These are phyloP conservation scores for Cercospora nicotianae DNA, from an alignment of 2,329 filamentous ascomycete genomes.

Conservation along the genomic window DNA sequence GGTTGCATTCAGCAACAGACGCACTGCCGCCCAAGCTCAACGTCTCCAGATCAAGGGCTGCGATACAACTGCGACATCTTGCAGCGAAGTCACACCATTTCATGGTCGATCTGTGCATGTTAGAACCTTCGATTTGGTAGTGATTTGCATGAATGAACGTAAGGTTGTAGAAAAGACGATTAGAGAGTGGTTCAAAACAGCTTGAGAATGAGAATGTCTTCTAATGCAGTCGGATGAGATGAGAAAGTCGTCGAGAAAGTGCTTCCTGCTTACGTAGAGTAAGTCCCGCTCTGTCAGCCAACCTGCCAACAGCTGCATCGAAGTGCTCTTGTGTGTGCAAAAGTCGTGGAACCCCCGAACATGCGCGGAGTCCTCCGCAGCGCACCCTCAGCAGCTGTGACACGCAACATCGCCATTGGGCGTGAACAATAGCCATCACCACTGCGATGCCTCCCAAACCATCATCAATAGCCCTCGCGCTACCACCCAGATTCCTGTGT, in stretches of 20 bases:
- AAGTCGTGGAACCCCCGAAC: conserved; percentile 6
- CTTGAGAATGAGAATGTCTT: neutral
- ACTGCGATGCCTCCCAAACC: conserved; percentile 34
- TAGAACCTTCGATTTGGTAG: neutral
- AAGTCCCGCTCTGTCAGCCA: neutral
- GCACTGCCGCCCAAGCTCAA: neutral
- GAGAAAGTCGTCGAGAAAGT: neutral
- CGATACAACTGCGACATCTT: neutral
- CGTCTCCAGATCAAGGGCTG: neutral
- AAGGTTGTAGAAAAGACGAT: neutral
- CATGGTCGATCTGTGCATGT: neutral
- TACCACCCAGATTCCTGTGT: conserved; percentile 39
- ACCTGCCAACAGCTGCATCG: neutral
- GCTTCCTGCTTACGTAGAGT: neutral
- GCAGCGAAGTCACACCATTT: neutral
- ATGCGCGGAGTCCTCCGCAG: neutral
- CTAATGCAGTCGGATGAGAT: neutral
- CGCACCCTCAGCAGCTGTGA: neutral
- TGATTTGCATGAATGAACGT: neutral
- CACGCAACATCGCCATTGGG: neutral
- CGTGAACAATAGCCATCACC: neutral
- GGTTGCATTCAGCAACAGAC: neutral
- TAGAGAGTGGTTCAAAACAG: neutral
- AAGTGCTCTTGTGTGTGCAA: neutral
- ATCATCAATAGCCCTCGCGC: conserved; percentile 27